Evolutionary conservation across 371 early-diverging fungal genomes (phyloP).

Genomic region (Apophysomyces elegans): DNA sequence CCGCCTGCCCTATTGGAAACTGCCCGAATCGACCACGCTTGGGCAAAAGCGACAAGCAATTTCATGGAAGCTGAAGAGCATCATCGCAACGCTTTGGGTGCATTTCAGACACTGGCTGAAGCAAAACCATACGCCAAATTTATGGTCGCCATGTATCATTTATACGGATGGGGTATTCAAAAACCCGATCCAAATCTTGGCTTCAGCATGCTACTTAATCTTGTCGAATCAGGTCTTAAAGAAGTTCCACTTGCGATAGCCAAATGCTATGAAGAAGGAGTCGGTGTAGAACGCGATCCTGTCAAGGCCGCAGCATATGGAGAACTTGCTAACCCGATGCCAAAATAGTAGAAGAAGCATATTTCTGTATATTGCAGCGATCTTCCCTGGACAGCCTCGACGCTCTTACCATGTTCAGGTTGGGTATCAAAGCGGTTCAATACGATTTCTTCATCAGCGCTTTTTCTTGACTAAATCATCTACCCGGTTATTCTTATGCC

Average conservation of each 20-base stretch:
- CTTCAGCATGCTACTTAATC: slow-evolving; percentile 16
- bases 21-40: slow-evolving; percentile 21
- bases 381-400: too few species aligned
- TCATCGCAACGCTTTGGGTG: slow-evolving; percentile 18
- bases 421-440: too few species aligned
- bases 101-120: slow-evolving; percentile 15
- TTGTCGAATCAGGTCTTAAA: slow-evolving; percentile 19
- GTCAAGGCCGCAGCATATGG: slow-evolving; percentile 13
- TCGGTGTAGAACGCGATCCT: slow-evolving; percentile 21
- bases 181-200: slow-evolving; percentile 16
- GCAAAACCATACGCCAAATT: slow-evolving; percentile 17
- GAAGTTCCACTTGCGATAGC: slow-evolving; percentile 24
- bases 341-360: neutral
- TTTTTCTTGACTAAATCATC: too few species aligned
- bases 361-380: too few species aligned
- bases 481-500: too few species aligned
- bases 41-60: slow-evolving; percentile 3
- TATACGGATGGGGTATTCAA: slow-evolving; percentile 26
- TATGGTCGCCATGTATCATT: slow-evolving; percentile 32
- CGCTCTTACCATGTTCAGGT: too few species aligned
- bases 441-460: too few species aligned
- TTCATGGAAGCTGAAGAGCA: neutral
- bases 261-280: slow-evolving; percentile 29
- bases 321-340: slow-evolving; percentile 13
- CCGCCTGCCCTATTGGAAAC: slow-evolving; percentile 6